Conservation (phyloP, 2,329 filamentous ascomycete genomes). For the Corinectria fuckeliana region DNA sequence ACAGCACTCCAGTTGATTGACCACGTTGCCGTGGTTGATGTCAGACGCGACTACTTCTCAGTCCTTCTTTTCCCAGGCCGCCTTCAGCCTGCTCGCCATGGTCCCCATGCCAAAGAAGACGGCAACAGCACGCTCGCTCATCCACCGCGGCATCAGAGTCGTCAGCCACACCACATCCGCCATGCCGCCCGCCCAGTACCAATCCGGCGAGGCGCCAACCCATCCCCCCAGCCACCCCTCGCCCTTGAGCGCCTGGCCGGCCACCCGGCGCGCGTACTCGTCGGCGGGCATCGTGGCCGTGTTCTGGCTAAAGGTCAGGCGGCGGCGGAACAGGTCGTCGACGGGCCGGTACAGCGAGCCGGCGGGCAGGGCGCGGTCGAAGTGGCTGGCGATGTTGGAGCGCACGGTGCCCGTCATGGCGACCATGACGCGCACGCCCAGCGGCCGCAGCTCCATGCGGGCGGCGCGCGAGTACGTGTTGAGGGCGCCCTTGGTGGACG, state of each 20-base stretch:
- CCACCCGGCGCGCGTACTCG: constrained; percentile 52
- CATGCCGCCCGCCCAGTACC: constrained; percentile 45
- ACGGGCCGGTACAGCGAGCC: constrained; percentile 56
- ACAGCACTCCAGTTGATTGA: no score
- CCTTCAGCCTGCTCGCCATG: constrained; percentile 34
- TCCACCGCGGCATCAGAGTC: constrained; percentile 34
- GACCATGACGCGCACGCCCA: constrained; percentile 63
- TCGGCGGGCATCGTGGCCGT: constrained; percentile 52
- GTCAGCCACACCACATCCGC: constrained; percentile 38
- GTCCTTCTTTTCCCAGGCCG: constrained; percentile 33
- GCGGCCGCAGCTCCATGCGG: constrained; percentile 60
- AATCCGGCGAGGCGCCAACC: constrained; percentile 44
- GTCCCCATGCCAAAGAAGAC: constrained; percentile 40
- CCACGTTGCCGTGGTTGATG: no score
- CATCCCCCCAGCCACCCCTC: constrained; percentile 44
- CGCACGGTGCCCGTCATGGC: constrained; percentile 61
- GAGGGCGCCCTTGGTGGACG: constrained; percentile 62
- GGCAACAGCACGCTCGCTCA: constrained; percentile 39
- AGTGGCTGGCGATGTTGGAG: constrained; percentile 55
- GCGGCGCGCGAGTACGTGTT: constrained; percentile 60
- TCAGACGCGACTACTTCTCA: no score
- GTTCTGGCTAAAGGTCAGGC: constrained; percentile 57
- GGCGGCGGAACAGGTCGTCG: constrained; percentile 52
- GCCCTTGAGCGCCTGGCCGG: constrained; percentile 49
- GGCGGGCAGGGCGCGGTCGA: constrained; percentile 49